Evolutionary conservation across 164 flowering plant species (phyloP), one percentile per base, ranked within the genome.

Genomic region (Chloranthus sessilifolius): DNA sequence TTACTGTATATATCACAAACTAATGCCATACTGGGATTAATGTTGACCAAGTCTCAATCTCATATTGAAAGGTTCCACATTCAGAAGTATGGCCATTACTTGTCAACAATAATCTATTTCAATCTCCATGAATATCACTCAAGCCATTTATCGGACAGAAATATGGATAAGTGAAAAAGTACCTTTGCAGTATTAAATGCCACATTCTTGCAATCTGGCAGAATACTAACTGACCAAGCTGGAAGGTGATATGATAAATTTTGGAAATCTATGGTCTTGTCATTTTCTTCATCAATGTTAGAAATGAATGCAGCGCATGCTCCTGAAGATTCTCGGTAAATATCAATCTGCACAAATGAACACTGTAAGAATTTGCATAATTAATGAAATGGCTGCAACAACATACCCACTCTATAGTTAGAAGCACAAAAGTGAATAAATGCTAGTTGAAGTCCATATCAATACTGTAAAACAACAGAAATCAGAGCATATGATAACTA

Each of bases 181-280:
- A 85, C 99, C 96, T 87, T 79, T 58, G 99, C 99, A 29, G 99
- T 80, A 69, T 94, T 94, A 54, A 73, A 84, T 16, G 70, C 83
- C 20, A 72, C 99, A 61, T 74, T 85, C 75, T 83, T 94, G 83
- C 99, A 94, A 66, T 94, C 97, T 16, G 88, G 96, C 59, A 94
- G 68, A 61, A 94, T 85, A 77, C 99, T 94, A 55, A 94, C 96
- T 15, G 99, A 94, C 99, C 97, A 89, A 30, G 99, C 92, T 28
- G 99, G 97, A 41, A 94, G 59, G 50, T 74, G 71, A 74, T 83
- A 94, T 24, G 97, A 69, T 16, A 49, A 43, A 66, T 94, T 89
- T 15, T 65, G 80, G 57, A 94, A 94, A 37, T 29, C 29, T 14
- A 87, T 72, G 21, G 39, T 62, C 50, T 69, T 73, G 53, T 85